These are phyloP conservation scores for Trichosanthes truncata DNA, from an alignment of 306 rosid genomes.

Conservation along the genomic window DNA sequence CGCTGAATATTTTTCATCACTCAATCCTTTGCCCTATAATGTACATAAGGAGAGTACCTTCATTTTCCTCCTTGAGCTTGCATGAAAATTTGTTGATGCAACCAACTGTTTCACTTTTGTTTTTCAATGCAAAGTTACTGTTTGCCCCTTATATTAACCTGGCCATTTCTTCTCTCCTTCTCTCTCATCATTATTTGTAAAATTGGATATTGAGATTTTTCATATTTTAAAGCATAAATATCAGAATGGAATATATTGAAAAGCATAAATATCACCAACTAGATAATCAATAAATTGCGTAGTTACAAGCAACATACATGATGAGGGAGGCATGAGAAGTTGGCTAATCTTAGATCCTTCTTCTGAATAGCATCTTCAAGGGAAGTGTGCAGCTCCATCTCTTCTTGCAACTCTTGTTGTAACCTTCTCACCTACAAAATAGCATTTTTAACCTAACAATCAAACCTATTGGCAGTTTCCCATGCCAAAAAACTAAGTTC, in stretches of 20 bases:
- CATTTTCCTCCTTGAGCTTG: background rate
- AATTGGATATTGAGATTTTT: background rate
- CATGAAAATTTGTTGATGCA: background rate
- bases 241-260: background rate
- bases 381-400: slow-evolving; percentile 43
- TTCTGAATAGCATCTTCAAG: slow-evolving; percentile 41
- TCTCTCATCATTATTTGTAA: background rate
- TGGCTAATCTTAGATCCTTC: slow-evolving; percentile 25
- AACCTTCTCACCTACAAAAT: slow-evolving; percentile 38
- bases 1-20: background rate
- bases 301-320: slow-evolving; percentile 29
- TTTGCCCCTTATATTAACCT: background rate
- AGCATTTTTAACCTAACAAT: slow-evolving; percentile 17
- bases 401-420: slow-evolving; percentile 40
- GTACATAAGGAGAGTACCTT: background rate
- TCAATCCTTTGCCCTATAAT: background rate
- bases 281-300: background rate
- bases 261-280: background rate
- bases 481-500: background rate
- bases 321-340: slow-evolving; percentile 30
- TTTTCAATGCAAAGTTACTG: background rate
- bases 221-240: background rate
- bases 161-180: background rate
- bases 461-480: background rate
- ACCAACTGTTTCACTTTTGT: background rate